Conservation (phyloP, 192 early-diverging fungal genomes). For the Coemansia sp. region DNA sequence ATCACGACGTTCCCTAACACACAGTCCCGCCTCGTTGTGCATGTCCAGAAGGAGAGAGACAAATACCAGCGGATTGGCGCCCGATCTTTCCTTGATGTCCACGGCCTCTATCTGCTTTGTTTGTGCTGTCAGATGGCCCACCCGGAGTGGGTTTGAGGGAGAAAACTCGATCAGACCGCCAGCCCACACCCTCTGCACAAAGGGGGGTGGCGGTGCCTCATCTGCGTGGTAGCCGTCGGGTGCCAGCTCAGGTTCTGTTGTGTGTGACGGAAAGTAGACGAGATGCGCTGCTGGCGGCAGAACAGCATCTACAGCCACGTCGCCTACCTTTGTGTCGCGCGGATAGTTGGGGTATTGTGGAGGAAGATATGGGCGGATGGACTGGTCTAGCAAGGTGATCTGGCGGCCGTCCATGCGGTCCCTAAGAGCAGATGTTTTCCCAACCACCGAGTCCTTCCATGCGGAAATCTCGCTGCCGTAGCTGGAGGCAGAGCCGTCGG, state of each 20-base stretch:
- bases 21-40: slow-evolving; percentile 60
- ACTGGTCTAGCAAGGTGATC: slow-evolving; percentile 46
- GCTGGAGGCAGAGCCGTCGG: background rate
- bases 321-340: slow-evolving; percentile 27
- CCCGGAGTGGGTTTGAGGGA: slow-evolving; percentile 59
- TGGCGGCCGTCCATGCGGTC: slow-evolving; percentile 51
- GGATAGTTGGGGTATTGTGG: slow-evolving; percentile 18
- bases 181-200: slow-evolving; percentile 83
- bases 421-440: slow-evolving; percentile 19
- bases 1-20: slow-evolving; percentile 65
- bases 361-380: slow-evolving; percentile 46
- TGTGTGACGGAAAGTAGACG: slow-evolving; percentile 75
- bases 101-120: slow-evolving; percentile 59
- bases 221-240: slow-evolving; percentile 81
- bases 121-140: slow-evolving; percentile 66
- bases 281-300: slow-evolving; percentile 77
- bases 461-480: slow-evolving; percentile 6
- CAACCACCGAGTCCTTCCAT: slow-evolving; percentile 24
- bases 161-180: slow-evolving; percentile 71
- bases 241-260: slow-evolving; percentile 65
- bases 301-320: slow-evolving; percentile 38
- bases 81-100: slow-evolving; percentile 55
- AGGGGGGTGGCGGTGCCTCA: slow-evolving; percentile 76
- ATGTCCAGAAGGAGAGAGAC: slow-evolving; percentile 69
- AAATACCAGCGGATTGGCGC: slow-evolving; percentile 64